Conservation (phyloP, 257 asterid species). For the Nicotiana attenuata region DNA sequence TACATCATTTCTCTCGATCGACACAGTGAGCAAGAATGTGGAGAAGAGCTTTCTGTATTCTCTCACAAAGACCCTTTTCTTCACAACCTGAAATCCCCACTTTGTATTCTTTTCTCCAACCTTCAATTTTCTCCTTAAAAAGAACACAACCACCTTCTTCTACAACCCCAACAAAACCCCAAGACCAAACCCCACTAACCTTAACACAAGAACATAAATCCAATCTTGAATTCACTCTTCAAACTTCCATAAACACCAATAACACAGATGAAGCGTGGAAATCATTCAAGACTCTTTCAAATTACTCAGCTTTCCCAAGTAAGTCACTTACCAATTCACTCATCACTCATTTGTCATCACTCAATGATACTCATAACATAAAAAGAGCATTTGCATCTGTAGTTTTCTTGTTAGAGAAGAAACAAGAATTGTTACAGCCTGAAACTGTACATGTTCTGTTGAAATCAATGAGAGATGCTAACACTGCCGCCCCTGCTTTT, state of each 20-base stretch:
- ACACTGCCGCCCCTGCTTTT: slow-evolving; percentile 72
- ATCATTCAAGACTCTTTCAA: slow-evolving; percentile 75
- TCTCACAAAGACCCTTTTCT: slow-evolving; percentile 45
- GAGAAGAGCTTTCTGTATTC: slow-evolving; percentile 33
- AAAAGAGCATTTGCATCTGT: slow-evolving; percentile 82
- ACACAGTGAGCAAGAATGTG: slow-evolving; percentile 30
- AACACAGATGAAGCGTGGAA: slow-evolving; percentile 97
- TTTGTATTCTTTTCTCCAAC: slow-evolving; percentile 84
- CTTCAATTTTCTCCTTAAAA: slow-evolving; percentile 58
- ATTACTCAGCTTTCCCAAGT: slow-evolving; percentile 50
- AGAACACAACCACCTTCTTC: slow-evolving; percentile 17
- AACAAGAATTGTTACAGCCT: slow-evolving; percentile 54
- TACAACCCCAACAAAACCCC: slow-evolving; percentile 22
- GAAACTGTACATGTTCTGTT: slow-evolving; percentile 50
- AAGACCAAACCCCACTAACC: slow-evolving; percentile 25
- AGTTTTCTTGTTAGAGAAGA: slow-evolving; percentile 64
- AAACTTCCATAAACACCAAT: slow-evolving; percentile 34
- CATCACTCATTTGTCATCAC: slow-evolving; percentile 55
- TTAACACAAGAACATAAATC: slow-evolving; percentile 42
- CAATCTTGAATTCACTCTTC: slow-evolving; percentile 45
- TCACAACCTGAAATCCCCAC: slow-evolving; percentile 54
- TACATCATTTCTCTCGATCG: not conserved
- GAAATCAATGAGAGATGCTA: slow-evolving; percentile 60
- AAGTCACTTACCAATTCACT: slow-evolving; percentile 71
- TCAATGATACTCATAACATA: slow-evolving; percentile 56